Conservation (phyloP, 768 basidiomycete genomes). For the Mycena amicta region DNA sequence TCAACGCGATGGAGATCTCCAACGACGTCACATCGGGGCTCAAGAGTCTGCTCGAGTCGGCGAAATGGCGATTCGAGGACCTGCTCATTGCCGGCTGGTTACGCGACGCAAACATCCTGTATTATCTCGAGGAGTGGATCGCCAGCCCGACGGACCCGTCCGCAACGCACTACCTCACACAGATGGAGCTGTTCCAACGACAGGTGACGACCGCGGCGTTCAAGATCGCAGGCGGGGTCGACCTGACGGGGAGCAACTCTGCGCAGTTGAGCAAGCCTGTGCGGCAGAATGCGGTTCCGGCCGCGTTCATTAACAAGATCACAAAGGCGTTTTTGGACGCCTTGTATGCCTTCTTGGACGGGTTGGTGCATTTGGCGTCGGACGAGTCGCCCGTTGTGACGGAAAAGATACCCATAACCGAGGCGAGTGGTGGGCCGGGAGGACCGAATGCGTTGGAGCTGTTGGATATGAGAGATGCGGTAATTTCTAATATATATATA, state of each 20-base stretch:
- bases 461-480: conserved; percentile 63
- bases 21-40: conserved; percentile 70
- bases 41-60: conserved; percentile 75
- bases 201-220: conserved; percentile 75
- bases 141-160: conserved; percentile 61
- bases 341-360: conserved; percentile 84
- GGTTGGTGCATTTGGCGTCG: conserved; percentile 77
- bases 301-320: conserved; percentile 71
- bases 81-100: conserved; percentile 79
- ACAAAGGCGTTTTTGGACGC: conserved; percentile 85
- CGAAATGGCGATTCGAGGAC: conserved; percentile 88
- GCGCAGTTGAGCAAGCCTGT: conserved; percentile 51
- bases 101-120: conserved; percentile 81
- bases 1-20: conserved; percentile 78
- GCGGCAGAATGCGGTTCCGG: conserved; percentile 64
- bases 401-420: conserved; percentile 37
- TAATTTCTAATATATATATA: conserved; percentile 44
- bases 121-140: conserved; percentile 86
- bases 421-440: conserved; percentile 31
- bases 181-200: conserved; percentile 80
- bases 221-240: conserved; percentile 79
- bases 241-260: conserved; percentile 39
- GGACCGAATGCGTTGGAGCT: conserved; percentile 56
- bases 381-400: conserved; percentile 59
- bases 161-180: conserved; percentile 73